Evolutionary conservation across 2,329 filamentous ascomycete genomes (phyloP), one percentile per base, ranked within the genome.

Genomic region (Scolecobasidium constrictum): DNA sequence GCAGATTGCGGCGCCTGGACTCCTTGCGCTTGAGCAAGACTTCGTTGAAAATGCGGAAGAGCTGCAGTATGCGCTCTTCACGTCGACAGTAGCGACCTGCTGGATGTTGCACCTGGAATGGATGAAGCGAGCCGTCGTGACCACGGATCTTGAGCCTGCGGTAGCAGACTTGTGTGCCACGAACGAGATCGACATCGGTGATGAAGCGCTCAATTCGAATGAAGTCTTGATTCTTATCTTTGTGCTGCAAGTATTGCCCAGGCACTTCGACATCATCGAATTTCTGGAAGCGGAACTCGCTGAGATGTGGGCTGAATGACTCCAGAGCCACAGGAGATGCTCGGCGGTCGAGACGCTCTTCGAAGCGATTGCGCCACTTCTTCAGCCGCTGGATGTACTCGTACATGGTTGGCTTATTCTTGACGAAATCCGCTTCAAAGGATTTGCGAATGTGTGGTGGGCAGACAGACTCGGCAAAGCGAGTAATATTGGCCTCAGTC

Each of bases 141-240:
- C 92, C 93, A 50, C 93, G 84, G 59, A 99, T 96, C 67, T 87
- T 94, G 52, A 99, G 73, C 37, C 93, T 78, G 22, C 92, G 79
- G 63, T 96, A 90, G 40, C 90, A 96, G 21, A 88, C 82, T 43
- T 87, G 87, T 53, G 94, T 86, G 7, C 83, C 86, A 43, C 92
- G 81, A 34, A 98, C 85, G 41, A 96, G 73, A 53, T 98, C 90
- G 16, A 99, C 87, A 50, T 92, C 85, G 7, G 93, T 88, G 53
- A 98, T 66, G 75, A 98, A 98, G 18, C 90, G 83, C 60, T 98
- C 93, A 50, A 98, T 96, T 36, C 88, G 83, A 50, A 98, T 82
- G 58, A 99, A 98, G 60, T 98, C 92, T 54, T 94, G 87, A 61
- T 98, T 98, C 75, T 96, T 98, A 56, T 99, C 93, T 62, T 92